Percentiles rank a stretch among this genome's conserved stretches.
These are phyloP conservation scores for Ligustrum vulgare DNA, from an alignment of 257 asterid species.

Conservation along the genomic window DNA sequence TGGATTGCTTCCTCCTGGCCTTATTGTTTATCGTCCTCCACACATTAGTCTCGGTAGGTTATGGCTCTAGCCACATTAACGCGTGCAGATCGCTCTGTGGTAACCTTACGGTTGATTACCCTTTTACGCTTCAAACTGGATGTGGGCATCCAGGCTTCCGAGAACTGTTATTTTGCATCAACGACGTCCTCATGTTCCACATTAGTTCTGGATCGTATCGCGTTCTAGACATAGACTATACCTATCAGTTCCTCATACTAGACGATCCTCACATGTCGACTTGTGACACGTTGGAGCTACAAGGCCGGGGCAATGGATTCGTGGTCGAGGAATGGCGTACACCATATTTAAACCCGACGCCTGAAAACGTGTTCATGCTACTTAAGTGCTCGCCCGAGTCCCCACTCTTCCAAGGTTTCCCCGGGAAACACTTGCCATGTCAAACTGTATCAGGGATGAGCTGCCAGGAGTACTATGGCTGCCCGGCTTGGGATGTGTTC, in stretches of 20 bases:
- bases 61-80: slow-evolving; percentile 41
- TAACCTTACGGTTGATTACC: slow-evolving; percentile 76
- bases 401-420: slow-evolving; percentile 71
- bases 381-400: slow-evolving; percentile 74
- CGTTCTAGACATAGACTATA: slow-evolving; percentile 79
- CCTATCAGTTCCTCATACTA: slow-evolving; percentile 65
- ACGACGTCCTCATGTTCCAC: slow-evolving; percentile 84
- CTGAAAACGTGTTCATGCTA: slow-evolving; percentile 83
- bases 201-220: slow-evolving; percentile 88
- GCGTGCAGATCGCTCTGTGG: slow-evolving; percentile 87
- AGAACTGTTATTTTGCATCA: slow-evolving; percentile 82
- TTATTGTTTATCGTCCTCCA: slow-evolving; percentile 26
- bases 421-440: slow-evolving; percentile 71
- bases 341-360: slow-evolving; percentile 54
- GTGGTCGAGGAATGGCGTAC: slow-evolving; percentile 80
- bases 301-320: slow-evolving; percentile 83
- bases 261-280: slow-evolving; percentile 95
- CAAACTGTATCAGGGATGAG: slow-evolving; percentile 85
- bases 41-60: slow-evolving; percentile 20
- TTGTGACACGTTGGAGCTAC: slow-evolving; percentile 64
- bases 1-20: slow-evolving; percentile 38
- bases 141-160: slow-evolving; percentile 89
- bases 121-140: slow-evolving; percentile 73
- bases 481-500: slow-evolving; percentile 78
- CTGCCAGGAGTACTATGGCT: slow-evolving; percentile 77